Percentiles rank a stretch among this genome's conserved stretches.
Conservation (phyloP, 2,329 filamentous ascomycete species). For the Cadophora sp. region DNA sequence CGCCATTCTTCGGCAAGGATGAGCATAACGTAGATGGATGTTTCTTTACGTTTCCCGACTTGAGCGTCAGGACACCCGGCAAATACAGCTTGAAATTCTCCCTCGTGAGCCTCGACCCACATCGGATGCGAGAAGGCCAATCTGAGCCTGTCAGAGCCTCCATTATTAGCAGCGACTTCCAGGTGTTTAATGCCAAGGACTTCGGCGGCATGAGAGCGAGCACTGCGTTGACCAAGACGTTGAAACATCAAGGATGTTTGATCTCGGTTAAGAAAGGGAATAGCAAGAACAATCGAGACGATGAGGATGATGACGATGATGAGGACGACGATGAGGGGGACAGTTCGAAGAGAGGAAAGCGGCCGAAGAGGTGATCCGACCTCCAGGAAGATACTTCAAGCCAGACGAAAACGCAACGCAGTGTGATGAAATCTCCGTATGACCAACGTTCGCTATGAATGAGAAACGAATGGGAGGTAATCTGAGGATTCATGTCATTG, state of each 20-base stretch:
- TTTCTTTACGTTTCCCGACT: conserved; percentile 86
- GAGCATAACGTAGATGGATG: conserved; percentile 76
- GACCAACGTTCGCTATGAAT: conserved; percentile 1
- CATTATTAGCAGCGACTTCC: conserved; percentile 73
- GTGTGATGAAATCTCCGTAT: not conserved
- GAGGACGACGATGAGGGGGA: conserved; percentile 16
- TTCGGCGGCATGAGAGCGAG: conserved; percentile 86
- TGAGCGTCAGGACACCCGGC: conserved; percentile 80
- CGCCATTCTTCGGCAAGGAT: conserved; percentile 77
- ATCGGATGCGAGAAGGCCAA: conserved; percentile 58
- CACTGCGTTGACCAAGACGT: conserved; percentile 72
- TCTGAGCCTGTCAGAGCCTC: conserved; percentile 58
- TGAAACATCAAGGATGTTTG: conserved; percentile 82
- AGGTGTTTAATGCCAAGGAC: conserved; percentile 83
- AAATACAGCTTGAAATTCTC: conserved; percentile 78
- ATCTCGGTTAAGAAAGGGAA: conserved; percentile 90
- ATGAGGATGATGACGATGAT: conserved; percentile 26
- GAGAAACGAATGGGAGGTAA: conserved; percentile 10
- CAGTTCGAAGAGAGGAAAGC: conserved; percentile 26
- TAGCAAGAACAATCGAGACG: conserved; percentile 56
- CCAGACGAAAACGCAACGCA: conserved; percentile 1
- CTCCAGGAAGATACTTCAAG: not conserved
- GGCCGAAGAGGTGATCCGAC: conserved; percentile 26
- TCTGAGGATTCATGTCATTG: not conserved
- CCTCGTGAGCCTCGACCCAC: conserved; percentile 73